Percentiles rank a stretch among this genome's conserved stretches.
Conservation (phyloP, 495 filamentous ascomycete genomes). For the Pseudevernia furfuracea region DNA sequence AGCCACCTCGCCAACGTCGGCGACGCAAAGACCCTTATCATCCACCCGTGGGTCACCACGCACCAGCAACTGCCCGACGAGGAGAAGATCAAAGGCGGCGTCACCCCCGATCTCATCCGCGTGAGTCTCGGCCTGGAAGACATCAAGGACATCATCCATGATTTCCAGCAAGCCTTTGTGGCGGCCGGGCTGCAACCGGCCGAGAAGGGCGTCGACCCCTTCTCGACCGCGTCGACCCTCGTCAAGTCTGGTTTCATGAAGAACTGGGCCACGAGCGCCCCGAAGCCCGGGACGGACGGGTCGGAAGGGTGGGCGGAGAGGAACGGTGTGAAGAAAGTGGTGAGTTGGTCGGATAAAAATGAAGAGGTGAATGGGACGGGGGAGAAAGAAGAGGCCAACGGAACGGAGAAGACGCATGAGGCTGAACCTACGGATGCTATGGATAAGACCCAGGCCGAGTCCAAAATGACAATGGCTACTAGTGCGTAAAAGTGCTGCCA, state of each 20-base stretch:
- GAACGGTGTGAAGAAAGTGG: not conserved
- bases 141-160: constrained; percentile 3
- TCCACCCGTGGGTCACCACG: not conserved
- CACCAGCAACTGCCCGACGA: not conserved
- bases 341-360: not conserved
- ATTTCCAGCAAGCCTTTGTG: constrained; percentile 1
- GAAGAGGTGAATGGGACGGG: too few relatives aligned
- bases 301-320: not conserved
- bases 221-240: not conserved
- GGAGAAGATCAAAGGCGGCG: constrained; percentile 3
- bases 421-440: too few relatives aligned
- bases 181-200: not conserved
- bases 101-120: constrained; percentile 2
- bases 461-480: too few relatives aligned
- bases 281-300: not conserved
- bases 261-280: not conserved
- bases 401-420: too few relatives aligned
- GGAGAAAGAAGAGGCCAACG: too few relatives aligned
- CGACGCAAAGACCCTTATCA: not conserved
- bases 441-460: too few relatives aligned
- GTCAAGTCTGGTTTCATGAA: not conserved
- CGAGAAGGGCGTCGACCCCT: not conserved
- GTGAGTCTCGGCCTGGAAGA: constrained; percentile 2
- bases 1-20: not conserved
- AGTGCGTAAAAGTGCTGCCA: too few relatives aligned